Evolutionary conservation across 495 filamentous ascomycete genomes (phyloP).

Genomic region (Rostrohypoxylon terebratum): DNA sequence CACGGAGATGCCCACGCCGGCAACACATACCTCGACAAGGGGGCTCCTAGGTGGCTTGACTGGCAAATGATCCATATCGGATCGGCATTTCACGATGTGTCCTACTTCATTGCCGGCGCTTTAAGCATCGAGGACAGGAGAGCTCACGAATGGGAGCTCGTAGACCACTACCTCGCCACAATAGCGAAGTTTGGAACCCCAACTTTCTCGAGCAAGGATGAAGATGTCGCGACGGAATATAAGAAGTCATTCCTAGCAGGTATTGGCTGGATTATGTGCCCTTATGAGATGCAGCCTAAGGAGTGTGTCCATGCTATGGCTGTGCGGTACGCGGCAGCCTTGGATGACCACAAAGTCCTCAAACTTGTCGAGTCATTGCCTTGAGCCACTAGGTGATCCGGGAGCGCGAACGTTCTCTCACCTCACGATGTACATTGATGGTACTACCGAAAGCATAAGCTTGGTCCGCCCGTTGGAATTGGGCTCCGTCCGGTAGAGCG

Average conservation of each 20-base stretch:
- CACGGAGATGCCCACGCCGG: slow-evolving; percentile 48
- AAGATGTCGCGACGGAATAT: slow-evolving; percentile 45
- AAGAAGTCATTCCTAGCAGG: slow-evolving; percentile 26
- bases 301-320: slow-evolving; percentile 26
- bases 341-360: slow-evolving; percentile 29
- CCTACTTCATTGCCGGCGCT: slow-evolving; percentile 46
- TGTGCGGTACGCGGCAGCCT: slow-evolving; percentile 8
- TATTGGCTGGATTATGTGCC: slow-evolving; percentile 29
- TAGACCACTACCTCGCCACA: slow-evolving; percentile 68
- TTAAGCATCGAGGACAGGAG: slow-evolving; percentile 73
- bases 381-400: not conserved
- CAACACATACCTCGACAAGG: slow-evolving; percentile 45
- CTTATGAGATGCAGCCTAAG: slow-evolving; percentile 23
- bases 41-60: slow-evolving; percentile 43
- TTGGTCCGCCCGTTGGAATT: not conserved
- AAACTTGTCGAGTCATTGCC: slow-evolving; percentile 24
- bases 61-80: slow-evolving; percentile 50
- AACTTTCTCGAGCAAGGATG: slow-evolving; percentile 43
- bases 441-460: not conserved
- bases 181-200: slow-evolving; percentile 41
- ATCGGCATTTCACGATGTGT: slow-evolving; percentile 48
- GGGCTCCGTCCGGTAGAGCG: not conserved
- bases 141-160: slow-evolving; percentile 73
- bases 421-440: not conserved
- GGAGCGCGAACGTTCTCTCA: not conserved